A percentile compares a stretch with the other conserved stretches of the same genome.
These are phyloP conservation scores for Cornus florida DNA, from an alignment of 148 eudicot species.

Conservation along the genomic window DNA sequence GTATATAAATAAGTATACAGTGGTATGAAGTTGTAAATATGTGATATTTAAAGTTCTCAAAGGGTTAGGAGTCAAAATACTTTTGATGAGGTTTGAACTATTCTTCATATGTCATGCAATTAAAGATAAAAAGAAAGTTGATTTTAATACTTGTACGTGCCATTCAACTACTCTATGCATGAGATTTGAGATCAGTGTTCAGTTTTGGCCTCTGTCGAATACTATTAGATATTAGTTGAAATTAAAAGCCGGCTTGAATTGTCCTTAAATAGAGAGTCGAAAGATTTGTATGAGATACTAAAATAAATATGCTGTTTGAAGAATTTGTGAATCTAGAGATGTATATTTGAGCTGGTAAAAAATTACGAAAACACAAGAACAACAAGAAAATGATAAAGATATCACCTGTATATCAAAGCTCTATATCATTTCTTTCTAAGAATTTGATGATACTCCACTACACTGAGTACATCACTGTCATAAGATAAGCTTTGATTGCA, in stretches of 20 bases:
- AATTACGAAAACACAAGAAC: not conserved
- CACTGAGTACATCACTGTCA: not conserved
- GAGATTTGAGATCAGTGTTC: too few species aligned
- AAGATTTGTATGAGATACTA: not conserved
- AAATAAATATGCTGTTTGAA: not conserved
- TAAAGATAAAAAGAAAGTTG: not conserved
- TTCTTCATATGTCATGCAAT: not conserved
- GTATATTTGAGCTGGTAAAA: not conserved
- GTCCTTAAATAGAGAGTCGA: not conserved
- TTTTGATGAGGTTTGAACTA: not conserved
- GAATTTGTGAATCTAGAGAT: not conserved
- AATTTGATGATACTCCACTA: not conserved
- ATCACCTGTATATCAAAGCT: not conserved
- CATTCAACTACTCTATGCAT: not conserved
- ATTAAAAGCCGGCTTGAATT: not conserved
- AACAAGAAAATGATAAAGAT: not conserved
- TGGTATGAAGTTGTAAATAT: too few species aligned
- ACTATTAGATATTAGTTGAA: too few species aligned
- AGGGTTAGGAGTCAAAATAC: not conserved
- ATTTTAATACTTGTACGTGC: too few species aligned
- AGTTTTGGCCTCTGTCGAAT: too few species aligned
- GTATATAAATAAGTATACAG: too few species aligned
- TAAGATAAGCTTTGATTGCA: not conserved
- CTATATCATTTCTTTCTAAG: not conserved
- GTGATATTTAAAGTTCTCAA: not conserved